A percentile compares a stretch with the other conserved stretches of the same genome.
phyloP scores from a whole-genome alignment of 768 basidiomycete species.

The Leccinum incarnatum region DNA sequence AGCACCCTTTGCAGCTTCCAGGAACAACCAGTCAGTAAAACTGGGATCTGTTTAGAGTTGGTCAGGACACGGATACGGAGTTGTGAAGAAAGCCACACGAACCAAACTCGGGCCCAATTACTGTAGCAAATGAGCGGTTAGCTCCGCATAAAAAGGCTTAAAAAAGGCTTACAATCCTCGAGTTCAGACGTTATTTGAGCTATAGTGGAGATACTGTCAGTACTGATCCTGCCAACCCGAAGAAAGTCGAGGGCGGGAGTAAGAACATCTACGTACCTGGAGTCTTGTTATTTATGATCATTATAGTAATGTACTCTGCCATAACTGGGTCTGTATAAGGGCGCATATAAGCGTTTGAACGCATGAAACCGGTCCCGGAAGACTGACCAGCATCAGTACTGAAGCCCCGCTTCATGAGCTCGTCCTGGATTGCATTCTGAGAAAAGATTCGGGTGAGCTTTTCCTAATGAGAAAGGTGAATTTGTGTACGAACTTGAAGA shows the following conservation, averaged over 20 bases:
- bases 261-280: constrained; percentile 45
- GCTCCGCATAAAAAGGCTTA: constrained; percentile 1
- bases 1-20: constrained; percentile 70
- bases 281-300: constrained; percentile 92
- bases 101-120: constrained; percentile 86
- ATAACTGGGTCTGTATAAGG: constrained; percentile 69
- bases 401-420: constrained; percentile 71
- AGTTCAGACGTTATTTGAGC: constrained; percentile 88
- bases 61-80: neutral
- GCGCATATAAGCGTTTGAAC: constrained; percentile 9
- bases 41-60: constrained; percentile 54
- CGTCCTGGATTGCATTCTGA: constrained; percentile 77
- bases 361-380: constrained; percentile 5
- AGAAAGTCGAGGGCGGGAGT: neutral
- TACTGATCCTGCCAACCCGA: neutral
- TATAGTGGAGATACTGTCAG: constrained; percentile 27
- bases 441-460: constrained; percentile 14
- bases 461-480: constrained; percentile 9
- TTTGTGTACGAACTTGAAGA: constrained; percentile 53
- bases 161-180: constrained; percentile 59
- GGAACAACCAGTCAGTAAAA: constrained; percentile 90
- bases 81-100: constrained; percentile 22
- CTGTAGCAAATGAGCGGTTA: constrained; percentile 28
- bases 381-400: constrained; percentile 70
- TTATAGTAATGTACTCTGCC: constrained; percentile 94